A percentile compares a stretch with the other conserved stretches of the same genome.
These are phyloP conservation scores for Saccharomyces hybrid DNA, from an alignment of 1,139 yeast genomes.

Conservation along the genomic window DNA sequence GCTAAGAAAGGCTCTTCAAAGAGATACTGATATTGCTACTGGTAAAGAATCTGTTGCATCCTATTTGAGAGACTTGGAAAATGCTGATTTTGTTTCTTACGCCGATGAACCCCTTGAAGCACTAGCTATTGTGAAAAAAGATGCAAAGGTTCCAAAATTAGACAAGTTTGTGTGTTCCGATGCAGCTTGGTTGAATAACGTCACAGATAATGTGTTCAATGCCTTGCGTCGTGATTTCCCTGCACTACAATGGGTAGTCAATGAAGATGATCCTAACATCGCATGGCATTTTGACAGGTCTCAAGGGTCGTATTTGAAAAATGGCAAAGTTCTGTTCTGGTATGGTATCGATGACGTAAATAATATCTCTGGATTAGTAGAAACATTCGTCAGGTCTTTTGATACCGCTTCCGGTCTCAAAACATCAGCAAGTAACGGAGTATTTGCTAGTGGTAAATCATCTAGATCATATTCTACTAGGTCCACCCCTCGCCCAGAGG, in stretches of 20 bases:
- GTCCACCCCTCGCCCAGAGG: conserved; percentile 67
- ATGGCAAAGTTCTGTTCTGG: conserved; percentile 91
- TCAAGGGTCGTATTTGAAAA: conserved; percentile 86
- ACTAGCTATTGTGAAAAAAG: conserved; percentile 68
- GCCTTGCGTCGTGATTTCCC: conserved; percentile 70
- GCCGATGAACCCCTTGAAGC: conserved; percentile 97
- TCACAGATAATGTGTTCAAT: conserved; percentile 87
- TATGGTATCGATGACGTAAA: conserved; percentile 69
- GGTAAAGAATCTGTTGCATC: conserved; percentile 75
- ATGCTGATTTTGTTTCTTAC: conserved; percentile 61
- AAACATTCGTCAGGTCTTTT: conserved; percentile 44
- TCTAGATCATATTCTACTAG: conserved; percentile 34
- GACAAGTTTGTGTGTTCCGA: conserved; percentile 84
- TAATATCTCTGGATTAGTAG: conserved; percentile 58
- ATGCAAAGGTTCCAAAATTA: conserved; percentile 50
- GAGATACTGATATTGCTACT: conserved; percentile 66
- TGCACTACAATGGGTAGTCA: conserved; percentile 78
- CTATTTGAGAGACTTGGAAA: conserved; percentile 66
- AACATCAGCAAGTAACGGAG: conserved; percentile 19
- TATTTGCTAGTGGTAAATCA: conserved; percentile 31
- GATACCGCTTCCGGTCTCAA: conserved; percentile 11
- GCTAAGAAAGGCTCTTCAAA: conserved; percentile 65
- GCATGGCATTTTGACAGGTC: conserved; percentile 90
- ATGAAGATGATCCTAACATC: conserved; percentile 84
- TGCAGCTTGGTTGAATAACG: conserved; percentile 95